These are phyloP conservation scores for Gossypium davidsonii DNA, from an alignment of 441 rosid species.

Conservation along the genomic window DNA sequence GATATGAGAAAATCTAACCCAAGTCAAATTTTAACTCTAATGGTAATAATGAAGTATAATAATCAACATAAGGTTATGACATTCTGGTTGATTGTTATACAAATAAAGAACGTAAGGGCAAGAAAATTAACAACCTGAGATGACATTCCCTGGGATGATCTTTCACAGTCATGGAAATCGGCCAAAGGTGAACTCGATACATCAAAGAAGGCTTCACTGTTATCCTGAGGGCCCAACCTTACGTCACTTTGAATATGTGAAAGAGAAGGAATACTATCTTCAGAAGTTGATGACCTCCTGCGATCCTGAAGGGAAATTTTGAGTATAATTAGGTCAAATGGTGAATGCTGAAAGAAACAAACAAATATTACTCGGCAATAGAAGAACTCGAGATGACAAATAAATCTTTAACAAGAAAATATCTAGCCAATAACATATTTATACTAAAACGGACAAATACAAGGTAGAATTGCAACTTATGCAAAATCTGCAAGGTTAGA, in stretches of 20 bases:
- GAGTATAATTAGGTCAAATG: conserved; percentile 5
- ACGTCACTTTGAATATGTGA: conserved; percentile 40
- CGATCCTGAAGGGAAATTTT: conserved; percentile 44
- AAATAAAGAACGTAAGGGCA: neutral
- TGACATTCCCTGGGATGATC: conserved; percentile 45
- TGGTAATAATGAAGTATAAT: neutral
- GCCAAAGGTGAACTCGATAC: conserved; percentile 63
- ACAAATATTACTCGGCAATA: neutral
- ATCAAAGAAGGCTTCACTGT: conserved; percentile 40
- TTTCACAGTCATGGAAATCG: conserved; percentile 73
- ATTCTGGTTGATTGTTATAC: neutral
- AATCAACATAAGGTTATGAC: neutral
- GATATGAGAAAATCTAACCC: conserved; percentile 1
- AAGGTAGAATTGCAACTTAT: conserved; percentile 4
- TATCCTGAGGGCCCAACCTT: conserved; percentile 43
- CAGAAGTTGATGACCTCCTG: conserved; percentile 34
- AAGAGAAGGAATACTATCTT: conserved; percentile 29
- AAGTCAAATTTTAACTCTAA: neutral
- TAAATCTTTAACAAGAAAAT: neutral
- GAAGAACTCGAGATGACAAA: conserved; percentile 1
- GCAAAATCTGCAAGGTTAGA: neutral
- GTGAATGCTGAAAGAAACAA: neutral
- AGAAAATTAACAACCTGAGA: conserved; percentile 48
- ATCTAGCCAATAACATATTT: neutral
- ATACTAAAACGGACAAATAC: neutral